Conservation (phyloP, 2,329 filamentous ascomycete species). For the Dactylellina haptotyla region DNA sequence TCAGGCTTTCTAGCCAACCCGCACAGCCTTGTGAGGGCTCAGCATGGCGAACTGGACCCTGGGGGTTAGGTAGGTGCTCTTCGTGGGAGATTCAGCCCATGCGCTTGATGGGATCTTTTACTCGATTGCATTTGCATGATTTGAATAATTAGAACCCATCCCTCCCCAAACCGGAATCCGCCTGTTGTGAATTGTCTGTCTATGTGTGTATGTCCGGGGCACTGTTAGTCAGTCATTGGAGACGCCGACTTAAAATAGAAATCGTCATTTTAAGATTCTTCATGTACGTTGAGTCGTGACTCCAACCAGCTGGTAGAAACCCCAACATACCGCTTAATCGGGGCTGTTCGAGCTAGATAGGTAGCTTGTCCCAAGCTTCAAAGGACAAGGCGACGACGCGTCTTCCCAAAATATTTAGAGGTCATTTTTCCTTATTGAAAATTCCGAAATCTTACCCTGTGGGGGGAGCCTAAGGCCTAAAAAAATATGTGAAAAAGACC, state of each 20-base stretch:
- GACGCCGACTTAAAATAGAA: conserved; percentile 49
- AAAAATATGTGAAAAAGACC: conserved; percentile 6
- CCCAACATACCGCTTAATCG: no score
- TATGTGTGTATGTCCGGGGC: background rate
- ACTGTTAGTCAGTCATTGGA: background rate
- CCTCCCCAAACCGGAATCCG: conserved; percentile 19
- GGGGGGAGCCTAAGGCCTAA: no score
- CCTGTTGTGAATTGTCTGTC: conserved; percentile 1
- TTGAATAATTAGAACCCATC: background rate
- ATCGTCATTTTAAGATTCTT: conserved; percentile 12
- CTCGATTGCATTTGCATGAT: conserved; percentile 48
- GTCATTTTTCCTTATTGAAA: background rate
- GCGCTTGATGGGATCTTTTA: conserved; percentile 38
- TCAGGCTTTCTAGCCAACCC: conserved; percentile 41
- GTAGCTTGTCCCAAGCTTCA: background rate
- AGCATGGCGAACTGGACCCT: background rate
- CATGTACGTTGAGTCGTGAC: conserved; percentile 41
- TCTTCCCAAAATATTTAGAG: background rate
- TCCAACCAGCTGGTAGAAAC: conserved; percentile 23
- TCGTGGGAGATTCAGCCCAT: conserved; percentile 26
- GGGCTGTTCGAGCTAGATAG: no score
- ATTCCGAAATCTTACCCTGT: no score
- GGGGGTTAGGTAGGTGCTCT: no score
- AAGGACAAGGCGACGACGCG: conserved; percentile 14
- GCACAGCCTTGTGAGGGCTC: conserved; percentile 49